Percentiles rank a stretch among this genome's conserved stretches.
These are phyloP conservation scores for Hippophae tibetana DNA, from an alignment of 306 rosid species.

Conservation along the genomic window DNA sequence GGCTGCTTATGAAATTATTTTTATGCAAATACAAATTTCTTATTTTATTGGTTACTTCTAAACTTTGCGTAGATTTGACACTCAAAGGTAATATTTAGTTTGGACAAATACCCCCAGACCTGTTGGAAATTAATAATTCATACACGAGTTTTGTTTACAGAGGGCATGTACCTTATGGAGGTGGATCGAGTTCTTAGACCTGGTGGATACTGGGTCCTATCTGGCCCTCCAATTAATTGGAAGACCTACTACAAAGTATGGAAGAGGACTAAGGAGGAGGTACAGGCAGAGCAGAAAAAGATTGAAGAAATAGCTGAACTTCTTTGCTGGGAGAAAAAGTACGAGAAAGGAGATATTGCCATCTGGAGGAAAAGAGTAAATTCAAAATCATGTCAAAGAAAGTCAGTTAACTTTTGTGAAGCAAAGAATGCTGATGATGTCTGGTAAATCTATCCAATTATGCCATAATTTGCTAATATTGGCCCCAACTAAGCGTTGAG, in stretches of 20 bases:
- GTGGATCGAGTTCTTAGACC: slow-evolving; percentile 96
- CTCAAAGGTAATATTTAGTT: neutral
- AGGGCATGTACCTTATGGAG: slow-evolving; percentile 81
- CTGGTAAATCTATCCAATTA: slow-evolving; percentile 42
- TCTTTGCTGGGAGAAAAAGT: slow-evolving; percentile 97
- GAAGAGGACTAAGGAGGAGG: slow-evolving; percentile 77
- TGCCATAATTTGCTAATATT: no score
- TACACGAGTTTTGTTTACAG: slow-evolving; percentile 34
- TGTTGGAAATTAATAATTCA: slow-evolving; percentile 8
- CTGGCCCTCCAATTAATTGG: slow-evolving; percentile 99
- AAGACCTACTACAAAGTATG: slow-evolving; percentile 83
- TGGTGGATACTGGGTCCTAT: slow-evolving; percentile 92
- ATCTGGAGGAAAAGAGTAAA: slow-evolving; percentile 69
- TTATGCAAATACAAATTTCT: no score
- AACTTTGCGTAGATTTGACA: neutral
- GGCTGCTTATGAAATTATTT: no score
- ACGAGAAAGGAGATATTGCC: slow-evolving; percentile 93
- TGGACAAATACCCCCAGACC: neutral
- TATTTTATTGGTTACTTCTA: neutral
- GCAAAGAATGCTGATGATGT: slow-evolving; percentile 62
- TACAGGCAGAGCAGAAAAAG: slow-evolving; percentile 69
- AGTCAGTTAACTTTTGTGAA: slow-evolving; percentile 39
- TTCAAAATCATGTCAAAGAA: slow-evolving; percentile 55
- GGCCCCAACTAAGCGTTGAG: no score
- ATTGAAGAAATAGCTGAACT: slow-evolving; percentile 75